Base-by-base conservation (phyloP, 805 yeast species). In the Saturnispora ahearnii region DNA sequence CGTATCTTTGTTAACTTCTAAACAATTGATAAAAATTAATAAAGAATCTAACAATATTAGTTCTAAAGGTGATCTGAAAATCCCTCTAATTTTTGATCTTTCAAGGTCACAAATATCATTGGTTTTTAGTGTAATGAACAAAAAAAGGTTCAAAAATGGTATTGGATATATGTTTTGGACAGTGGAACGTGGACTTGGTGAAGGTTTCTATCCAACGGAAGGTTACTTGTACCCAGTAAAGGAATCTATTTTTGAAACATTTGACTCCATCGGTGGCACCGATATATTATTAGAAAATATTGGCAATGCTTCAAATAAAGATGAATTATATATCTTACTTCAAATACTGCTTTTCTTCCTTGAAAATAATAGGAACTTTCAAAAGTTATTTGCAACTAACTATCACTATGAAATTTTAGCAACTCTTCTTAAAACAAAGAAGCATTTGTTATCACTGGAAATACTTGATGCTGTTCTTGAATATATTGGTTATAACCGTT, bases 341-440 rank as follows among this genome's bases (percentile, higher is more conserved):
- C 60, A 66, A 2, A 50, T 77, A 0, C 62, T 82, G 3, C 69
- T 82, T 31, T 59, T 61, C 12, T 43, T 76, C 0, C 59, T 82
- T 10, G 61, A 68, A n/a, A 65, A 67, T 30, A 72, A 76, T 52
- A 41, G 12, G 28, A 15, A n/a, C 3, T 72, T 82, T 74, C 67
- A 81, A 38, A 65, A 74, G 47, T 87, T 82, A 52, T 76, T 83
- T 59, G 87, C 81, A 55, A 68, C 73, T 15, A 67, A 70, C 3
- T 76, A 74, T 54, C 89, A 89, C 1, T 84, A 79, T 57, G 78
- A 78, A 26, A 71, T 82, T 3, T 59, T 84, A 1, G 73, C 77
- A 0, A 73, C 82, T 0, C 58, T 84, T 8, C 57, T 83, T 28
- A 75, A 73, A 38, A 66, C 73, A 28, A 79, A 78, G 57, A 71